Base-by-base conservation (phyloP, 306 rosid species). In the Herpetospermum pedunculosum region DNA sequence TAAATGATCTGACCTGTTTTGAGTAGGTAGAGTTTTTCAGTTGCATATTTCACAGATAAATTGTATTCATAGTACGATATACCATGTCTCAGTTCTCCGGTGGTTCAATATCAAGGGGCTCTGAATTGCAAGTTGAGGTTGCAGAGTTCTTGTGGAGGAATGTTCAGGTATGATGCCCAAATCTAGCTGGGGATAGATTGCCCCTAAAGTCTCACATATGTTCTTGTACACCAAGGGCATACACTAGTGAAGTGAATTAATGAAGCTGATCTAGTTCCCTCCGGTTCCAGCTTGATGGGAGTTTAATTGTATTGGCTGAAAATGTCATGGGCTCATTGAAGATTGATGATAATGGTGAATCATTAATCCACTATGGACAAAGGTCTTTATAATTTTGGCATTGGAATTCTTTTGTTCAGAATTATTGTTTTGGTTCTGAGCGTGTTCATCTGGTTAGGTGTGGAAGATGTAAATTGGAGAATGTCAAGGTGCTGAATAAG, bases 61-160 rank as follows among this genome's bases (percentile, higher is more conserved):
- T 43, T 68, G 73, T 25, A 69, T 43, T 35, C 15, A 44, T 69
- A 6, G 21, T 40, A 6, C 13, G 15, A 23, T 13, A 1, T 43
- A 6, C 74, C 72, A 65, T 65, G 59, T 69, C 72, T 54, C 82
- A 94, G 99, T 94, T 94, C 82, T 64, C 38, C 76, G 96, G 92
- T 47, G 99, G 99, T 78, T 94, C 96, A 37, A 72, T 94, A 79
- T 84, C 91, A 38, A 76, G 77, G 78, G 97, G 96, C 52, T 94
- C 97, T 40, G 97, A 94, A 83, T 79, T 94, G 83, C 92, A 94
- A 83, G 73, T 94, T 76, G 97, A 94, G 83, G 92, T 89, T 65
- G 87, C 96, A 14, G 99, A 94, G 85, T 89, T 94, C 78, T 75
- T 85, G 59, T 94, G 97, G 97, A 88, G 85, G 81, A 88, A 89